Percentiles rank a stretch among this genome's conserved stretches.
Conservation (phyloP, 2,329 filamentous ascomycete species). For the Allantophomopsis cytisporea region DNA sequence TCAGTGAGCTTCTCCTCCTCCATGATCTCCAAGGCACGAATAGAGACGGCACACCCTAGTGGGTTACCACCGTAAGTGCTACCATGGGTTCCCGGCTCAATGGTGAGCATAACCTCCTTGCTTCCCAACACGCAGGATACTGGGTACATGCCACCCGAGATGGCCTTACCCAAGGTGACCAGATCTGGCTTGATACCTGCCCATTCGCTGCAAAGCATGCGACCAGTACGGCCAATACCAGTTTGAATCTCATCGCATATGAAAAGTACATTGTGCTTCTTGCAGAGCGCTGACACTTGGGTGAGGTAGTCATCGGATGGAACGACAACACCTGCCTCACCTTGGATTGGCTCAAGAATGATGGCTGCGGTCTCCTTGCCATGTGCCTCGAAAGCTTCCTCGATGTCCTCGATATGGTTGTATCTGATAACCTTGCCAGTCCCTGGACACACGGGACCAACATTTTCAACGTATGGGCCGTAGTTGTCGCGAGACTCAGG, state of each 20-base stretch:
- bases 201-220: constrained; percentile 81
- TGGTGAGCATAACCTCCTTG: constrained; percentile 86
- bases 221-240: constrained; percentile 87
- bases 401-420: constrained; percentile 72
- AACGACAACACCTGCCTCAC: constrained; percentile 88
- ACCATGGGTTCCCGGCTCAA: constrained; percentile 93
- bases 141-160: constrained; percentile 98
- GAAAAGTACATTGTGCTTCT: constrained; percentile 82
- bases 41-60: constrained; percentile 86
- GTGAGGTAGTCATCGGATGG: constrained; percentile 75
- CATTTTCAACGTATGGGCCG: constrained; percentile 83
- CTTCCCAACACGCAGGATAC: constrained; percentile 83
- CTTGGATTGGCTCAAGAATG: constrained; percentile 88
- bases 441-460: constrained; percentile 64
- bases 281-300: constrained; percentile 69
- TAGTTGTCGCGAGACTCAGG: constrained; percentile 91
- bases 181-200: constrained; percentile 85
- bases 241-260: constrained; percentile 98
- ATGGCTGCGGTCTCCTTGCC: constrained; percentile 80
- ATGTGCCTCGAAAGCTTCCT: constrained; percentile 65
- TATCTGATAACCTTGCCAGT: constrained; percentile 75
- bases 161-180: constrained; percentile 86
- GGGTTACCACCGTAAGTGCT: constrained; percentile 99
- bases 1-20: constrained; percentile 82
- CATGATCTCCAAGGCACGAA: constrained; percentile 86